Conservation (phyloP, 805 yeast species). For the Saturnispora bothae region DNA sequence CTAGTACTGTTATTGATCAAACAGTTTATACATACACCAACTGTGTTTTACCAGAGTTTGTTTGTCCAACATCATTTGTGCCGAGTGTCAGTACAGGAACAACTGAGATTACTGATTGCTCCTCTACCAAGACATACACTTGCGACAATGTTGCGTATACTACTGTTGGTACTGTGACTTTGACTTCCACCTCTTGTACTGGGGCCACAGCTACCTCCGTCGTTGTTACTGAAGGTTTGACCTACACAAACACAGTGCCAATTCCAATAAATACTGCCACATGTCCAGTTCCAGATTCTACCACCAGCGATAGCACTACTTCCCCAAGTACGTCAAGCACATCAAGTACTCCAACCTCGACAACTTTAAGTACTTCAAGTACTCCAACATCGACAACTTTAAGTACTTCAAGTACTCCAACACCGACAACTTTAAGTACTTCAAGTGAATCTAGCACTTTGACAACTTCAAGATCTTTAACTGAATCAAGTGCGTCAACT, state of each 20-base stretch:
- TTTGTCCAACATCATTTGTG: conserved; percentile 4
- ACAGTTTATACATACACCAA: conserved; percentile 8
- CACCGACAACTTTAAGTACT: no score
- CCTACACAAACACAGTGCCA: background rate
- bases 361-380: no score
- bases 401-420: no score
- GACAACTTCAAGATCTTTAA: no score
- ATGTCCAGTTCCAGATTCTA: background rate
- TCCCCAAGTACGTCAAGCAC: background rate
- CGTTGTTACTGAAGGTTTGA: background rate
- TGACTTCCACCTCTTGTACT: conserved; percentile 2
- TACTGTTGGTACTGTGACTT: background rate
- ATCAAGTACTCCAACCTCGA: background rate
- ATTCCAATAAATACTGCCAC: background rate
- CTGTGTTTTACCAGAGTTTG: conserved; percentile 12
- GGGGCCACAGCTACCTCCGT: background rate
- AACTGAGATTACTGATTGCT: conserved; percentile 5
- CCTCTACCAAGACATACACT: background rate
- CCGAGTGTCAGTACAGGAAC: background rate
- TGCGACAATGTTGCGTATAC: conserved; percentile 4
- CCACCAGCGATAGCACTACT: background rate
- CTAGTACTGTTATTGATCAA: conserved; percentile 7
- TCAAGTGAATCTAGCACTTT: no score
- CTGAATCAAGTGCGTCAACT: background rate
- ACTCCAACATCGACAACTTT: no score